Evolutionary conservation across 192 early-diverging fungal genomes (phyloP).

Genomic region (Spinellus fusiger): DNA sequence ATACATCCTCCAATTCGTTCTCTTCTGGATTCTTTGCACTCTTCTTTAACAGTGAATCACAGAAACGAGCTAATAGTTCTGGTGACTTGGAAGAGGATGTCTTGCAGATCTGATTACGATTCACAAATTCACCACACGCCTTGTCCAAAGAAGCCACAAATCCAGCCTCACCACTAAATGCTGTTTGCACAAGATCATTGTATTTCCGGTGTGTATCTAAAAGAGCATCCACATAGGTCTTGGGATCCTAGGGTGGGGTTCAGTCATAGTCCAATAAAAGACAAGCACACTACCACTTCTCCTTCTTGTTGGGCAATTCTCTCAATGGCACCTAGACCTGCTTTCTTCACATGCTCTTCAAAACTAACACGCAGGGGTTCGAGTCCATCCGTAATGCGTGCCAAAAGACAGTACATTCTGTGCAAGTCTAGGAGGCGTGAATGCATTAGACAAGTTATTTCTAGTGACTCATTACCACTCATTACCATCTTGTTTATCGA

Average conservation of each 20-base stretch:
- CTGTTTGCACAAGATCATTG: conserved; percentile 45
- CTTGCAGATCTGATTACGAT: conserved; percentile 33
- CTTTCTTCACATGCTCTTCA: conserved; percentile 63
- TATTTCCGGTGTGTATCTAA: conserved; percentile 62
- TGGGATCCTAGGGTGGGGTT: conserved; percentile 53
- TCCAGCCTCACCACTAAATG: conserved; percentile 58
- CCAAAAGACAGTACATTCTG: conserved; percentile 50
- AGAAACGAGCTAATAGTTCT: conserved; percentile 79
- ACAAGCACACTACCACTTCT: conserved; percentile 44
- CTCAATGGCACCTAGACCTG: conserved; percentile 75
- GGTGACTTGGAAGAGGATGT: conserved; percentile 46
- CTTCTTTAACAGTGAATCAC: conserved; percentile 67
- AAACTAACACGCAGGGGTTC: conserved; percentile 52
- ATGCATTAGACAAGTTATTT: too few species aligned
- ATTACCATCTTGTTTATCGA: conserved; percentile 73
- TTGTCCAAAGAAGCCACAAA: conserved; percentile 81
- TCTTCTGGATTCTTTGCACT: conserved; percentile 40
- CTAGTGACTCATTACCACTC: too few species aligned
- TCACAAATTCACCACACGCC: conserved; percentile 70
- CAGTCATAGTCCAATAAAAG: neutral
- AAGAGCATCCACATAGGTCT: conserved; percentile 61
- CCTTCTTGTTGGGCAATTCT: conserved; percentile 57
- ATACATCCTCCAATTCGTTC: conserved; percentile 61
- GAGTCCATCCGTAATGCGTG: conserved; percentile 60
- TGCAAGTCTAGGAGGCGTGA: neutral